Percentiles rank a stretch among this genome's conserved stretches.
Evolutionary conservation across 441 rosid species (phyloP).

Genomic region (Aleurites moluccanus): DNA sequence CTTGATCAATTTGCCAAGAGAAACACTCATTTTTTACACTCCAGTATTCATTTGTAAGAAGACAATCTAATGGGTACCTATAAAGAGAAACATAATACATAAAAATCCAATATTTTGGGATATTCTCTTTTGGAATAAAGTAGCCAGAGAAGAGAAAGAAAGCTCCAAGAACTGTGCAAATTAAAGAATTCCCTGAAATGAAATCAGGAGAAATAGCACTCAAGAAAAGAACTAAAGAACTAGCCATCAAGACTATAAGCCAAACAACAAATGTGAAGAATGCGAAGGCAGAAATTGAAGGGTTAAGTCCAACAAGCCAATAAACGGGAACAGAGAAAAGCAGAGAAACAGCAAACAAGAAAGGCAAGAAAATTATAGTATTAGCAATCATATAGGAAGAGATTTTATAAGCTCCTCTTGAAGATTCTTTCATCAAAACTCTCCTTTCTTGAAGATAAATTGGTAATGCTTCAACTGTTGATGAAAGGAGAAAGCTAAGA

Average conservation of each 20-base stretch:
- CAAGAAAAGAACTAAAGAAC: conserved; percentile 73
- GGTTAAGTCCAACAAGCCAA: conserved; percentile 72
- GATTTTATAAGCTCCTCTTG: conserved; percentile 74
- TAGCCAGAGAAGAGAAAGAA: conserved; percentile 86
- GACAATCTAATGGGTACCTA: conserved; percentile 76
- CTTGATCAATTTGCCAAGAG: conserved; percentile 35
- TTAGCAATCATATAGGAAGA: conserved; percentile 85
- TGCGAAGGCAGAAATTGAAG: conserved; percentile 57
- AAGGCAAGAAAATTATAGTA: conserved; percentile 66
- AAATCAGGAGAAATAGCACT: conserved; percentile 77
- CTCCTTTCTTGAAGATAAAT: conserved; percentile 80
- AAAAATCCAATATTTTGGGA: conserved; percentile 82
- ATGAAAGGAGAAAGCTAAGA: conserved; percentile 79
- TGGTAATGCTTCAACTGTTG: conserved; percentile 87
- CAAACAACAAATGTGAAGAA: conserved; percentile 64
- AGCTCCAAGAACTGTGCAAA: conserved; percentile 73
- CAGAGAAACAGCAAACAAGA: conserved; percentile 57
- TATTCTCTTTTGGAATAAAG: conserved; percentile 73
- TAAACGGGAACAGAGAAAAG: conserved; percentile 65
- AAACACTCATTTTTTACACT: conserved; percentile 57
- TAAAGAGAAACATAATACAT: conserved; percentile 80
- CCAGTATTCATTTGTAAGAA: conserved; percentile 84
- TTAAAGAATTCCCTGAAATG: conserved; percentile 74
- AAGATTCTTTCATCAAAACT: conserved; percentile 87
- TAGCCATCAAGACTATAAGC: conserved; percentile 70